Base-by-base conservation (phyloP, 768 basidiomycete species). In the Lactarius hengduanensis region DNA sequence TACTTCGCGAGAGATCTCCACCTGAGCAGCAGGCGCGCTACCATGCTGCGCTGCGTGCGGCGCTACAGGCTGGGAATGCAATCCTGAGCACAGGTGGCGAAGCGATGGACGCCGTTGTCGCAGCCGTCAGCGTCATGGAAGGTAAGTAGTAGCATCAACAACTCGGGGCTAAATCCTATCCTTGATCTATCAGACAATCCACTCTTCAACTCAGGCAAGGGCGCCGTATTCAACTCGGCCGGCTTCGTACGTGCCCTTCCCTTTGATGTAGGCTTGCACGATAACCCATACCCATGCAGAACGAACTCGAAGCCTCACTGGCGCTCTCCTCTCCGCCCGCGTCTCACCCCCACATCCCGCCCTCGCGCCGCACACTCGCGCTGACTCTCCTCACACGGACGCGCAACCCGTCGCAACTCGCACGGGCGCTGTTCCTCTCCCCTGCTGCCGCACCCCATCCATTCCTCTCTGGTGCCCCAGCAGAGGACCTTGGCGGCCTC, bases 281-380 rank as follows among this genome's bases (percentile, higher is more conserved):
- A 22, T 26, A 16, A 36, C 43, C 64, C 56, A 64, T 59, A n/a
- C 20, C 5, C 58, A n/a, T 56, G 1, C 70, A 93, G 91, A 91
- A 88, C 70, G 92, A 94, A 76, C 81, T 94, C 3, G 92, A 94
- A 75, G 80, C 88, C 1, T 92, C 91, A 6, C 69, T 94, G 66
- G 91, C 92, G 88, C 80, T 92, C 18, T 92, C 91, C 55, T 86
- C 84, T 65, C 90, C 92, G 0, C 92, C 92, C 1, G 76, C 80
- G 1, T 82, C 86, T 13, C 83, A 88, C 69, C 84, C 88, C 0
- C 72, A 81, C 36, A 84, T 92, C 57, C 84, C 86, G 0, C 16
- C 79, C 1, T 79, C 81, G 6, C 81, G 91, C 26, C 84, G 89
- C 13, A 90, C 89, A 3, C 74, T 85, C 57, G 86, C 85, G 1